Conservation (phyloP, 768 basidiomycete species). For the Calocybe indica region DNA sequence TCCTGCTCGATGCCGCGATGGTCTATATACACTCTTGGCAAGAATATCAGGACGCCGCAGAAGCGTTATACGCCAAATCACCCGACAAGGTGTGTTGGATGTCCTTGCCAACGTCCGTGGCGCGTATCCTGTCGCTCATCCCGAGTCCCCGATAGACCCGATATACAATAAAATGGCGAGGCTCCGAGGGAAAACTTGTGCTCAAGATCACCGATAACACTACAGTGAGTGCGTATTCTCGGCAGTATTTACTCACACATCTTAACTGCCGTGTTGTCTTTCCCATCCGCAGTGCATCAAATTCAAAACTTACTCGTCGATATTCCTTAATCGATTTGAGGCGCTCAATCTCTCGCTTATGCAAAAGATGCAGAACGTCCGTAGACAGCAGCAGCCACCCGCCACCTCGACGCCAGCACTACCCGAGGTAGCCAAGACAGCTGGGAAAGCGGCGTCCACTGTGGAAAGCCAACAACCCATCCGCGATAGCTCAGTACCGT, state of each 20-base stretch:
- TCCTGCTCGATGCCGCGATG: conserved; percentile 51
- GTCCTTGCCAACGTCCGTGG: not conserved
- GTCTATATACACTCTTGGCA: conserved; percentile 90
- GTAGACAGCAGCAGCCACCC: conserved; percentile 25
- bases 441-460: too few relatives aligned
- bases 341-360: conserved; percentile 81
- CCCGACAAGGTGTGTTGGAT: conserved; percentile 59
- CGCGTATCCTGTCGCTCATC: conserved; percentile 2
- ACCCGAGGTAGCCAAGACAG: too few relatives aligned
- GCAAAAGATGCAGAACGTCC: conserved; percentile 78
- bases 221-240: conserved; percentile 49
- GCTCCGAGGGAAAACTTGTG: conserved; percentile 80
- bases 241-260: not conserved
- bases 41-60: conserved; percentile 86
- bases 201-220: conserved; percentile 91
- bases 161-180: conserved; percentile 89
- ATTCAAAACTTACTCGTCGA: conserved; percentile 92
- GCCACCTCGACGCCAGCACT: not conserved
- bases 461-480: too few relatives aligned
- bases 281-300: conserved; percentile 70
- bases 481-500: too few relatives aligned
- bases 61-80: conserved; percentile 74
- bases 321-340: conserved; percentile 96
- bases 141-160: conserved; percentile 50
- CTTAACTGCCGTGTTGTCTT: not conserved